Conservation (phyloP, 163 green algal genomes). For the Scenedesmus sp. region DNA sequence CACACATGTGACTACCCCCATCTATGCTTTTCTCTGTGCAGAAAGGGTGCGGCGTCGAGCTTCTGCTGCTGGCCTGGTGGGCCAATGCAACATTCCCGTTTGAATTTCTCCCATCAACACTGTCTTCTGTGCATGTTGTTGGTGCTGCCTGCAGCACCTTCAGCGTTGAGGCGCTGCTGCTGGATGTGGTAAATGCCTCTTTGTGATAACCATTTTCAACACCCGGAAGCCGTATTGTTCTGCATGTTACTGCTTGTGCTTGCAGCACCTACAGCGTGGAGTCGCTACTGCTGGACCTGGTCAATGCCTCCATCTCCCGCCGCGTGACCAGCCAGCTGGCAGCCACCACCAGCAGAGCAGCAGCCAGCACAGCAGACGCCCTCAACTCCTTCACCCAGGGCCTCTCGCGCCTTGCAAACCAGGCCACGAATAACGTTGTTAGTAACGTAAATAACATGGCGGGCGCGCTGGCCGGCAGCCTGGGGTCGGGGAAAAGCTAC, state of each 20-base stretch:
- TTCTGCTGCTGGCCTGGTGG: too few species aligned
- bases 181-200: constrained; percentile 39
- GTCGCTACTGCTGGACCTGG: constrained; percentile 47
- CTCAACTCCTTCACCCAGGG: constrained; percentile 36
- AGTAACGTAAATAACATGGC: constrained; percentile 35
- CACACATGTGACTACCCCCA: too few species aligned
- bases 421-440: constrained; percentile 18
- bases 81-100: not conserved
- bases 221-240: not conserved
- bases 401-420: constrained; percentile 38
- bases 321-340: constrained; percentile 36
- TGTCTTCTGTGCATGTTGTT: not conserved
- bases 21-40: too few species aligned
- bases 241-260: too few species aligned
- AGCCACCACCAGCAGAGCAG: constrained; percentile 32
- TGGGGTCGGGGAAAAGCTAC: constrained; percentile 18
- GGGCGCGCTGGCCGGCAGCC: constrained; percentile 7
- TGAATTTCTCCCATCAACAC: not conserved
- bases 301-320: constrained; percentile 19
- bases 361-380: constrained; percentile 32
- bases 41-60: too few species aligned
- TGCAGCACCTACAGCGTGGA: constrained; percentile 45
- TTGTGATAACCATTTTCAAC: too few species aligned
- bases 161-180: constrained; percentile 42
- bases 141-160: not conserved